A percentile compares a stretch with the other conserved stretches of the same genome.
phyloP scores from a whole-genome alignment of 805 yeast genomes.

The Suhomyces emberorum region DNA sequence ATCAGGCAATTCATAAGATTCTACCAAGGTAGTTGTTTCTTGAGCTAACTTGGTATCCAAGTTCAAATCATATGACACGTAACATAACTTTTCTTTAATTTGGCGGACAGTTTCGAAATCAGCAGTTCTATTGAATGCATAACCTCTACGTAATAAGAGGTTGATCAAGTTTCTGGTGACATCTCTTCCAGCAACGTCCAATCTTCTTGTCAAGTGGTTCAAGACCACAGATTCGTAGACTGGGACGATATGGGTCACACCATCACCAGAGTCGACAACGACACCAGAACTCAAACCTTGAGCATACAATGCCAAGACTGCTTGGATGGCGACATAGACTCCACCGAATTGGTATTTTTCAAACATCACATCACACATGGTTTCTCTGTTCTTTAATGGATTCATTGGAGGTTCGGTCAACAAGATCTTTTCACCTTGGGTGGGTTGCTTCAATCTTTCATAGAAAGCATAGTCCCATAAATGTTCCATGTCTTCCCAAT shows the following conservation, averaged over 20 bases:
- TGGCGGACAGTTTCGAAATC: constrained; percentile 98
- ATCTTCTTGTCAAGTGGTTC: constrained; percentile 85
- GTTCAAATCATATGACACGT: constrained; percentile 90
- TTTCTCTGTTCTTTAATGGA: constrained; percentile 84
- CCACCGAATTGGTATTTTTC: constrained; percentile 89
- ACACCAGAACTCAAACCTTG: constrained; percentile 97
- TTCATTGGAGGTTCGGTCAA: constrained; percentile 98
- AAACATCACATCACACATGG: constrained; percentile 90
- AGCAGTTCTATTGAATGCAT: constrained; percentile 97
- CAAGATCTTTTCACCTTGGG: constrained; percentile 72
- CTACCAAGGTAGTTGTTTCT: constrained; percentile 94
- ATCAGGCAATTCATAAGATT: constrained; percentile 90
- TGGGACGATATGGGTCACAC: constrained; percentile 97
- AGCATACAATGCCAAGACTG: constrained; percentile 95
- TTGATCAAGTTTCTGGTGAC: constrained; percentile 95
- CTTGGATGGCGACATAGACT: constrained; percentile 94
- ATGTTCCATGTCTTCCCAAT: constrained; percentile 99
- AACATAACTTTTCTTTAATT: constrained; percentile 93
- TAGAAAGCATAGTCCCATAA: constrained; percentile 97
- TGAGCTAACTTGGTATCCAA: constrained; percentile 82
- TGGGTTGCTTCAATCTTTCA: constrained; percentile 79
- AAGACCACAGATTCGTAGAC: constrained; percentile 97
- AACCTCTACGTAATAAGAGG: constrained; percentile 88
- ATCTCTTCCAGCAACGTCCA: constrained; percentile 97
- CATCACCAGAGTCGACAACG: constrained; percentile 98